Evolutionary conservation across 176 grass and related monocot species (phyloP), one percentile per base, ranked within the genome.

Genomic region (Eragrostis nindensis): DNA sequence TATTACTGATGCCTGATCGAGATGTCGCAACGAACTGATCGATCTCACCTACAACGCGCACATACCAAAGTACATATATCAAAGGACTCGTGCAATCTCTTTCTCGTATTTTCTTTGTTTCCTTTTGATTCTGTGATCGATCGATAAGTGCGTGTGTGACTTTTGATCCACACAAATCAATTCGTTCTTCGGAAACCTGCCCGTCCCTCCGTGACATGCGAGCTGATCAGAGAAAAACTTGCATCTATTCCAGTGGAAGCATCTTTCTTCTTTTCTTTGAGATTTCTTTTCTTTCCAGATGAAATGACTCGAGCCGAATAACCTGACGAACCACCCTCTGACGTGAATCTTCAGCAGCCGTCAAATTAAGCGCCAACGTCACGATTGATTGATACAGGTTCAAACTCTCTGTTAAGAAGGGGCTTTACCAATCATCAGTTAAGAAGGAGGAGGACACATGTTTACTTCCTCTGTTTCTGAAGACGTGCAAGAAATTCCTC

Each of bases 21-120:
- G 53, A 72, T 75, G 13, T 61, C 45, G 45, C 83, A 85, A 85
- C 83, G 83, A 52, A 79, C 56, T 32, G 18, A 26, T 30, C 41
- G 62, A 70, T 44, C 65, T 32, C 17, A 40, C 71, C 49, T 74
- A 73, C 30, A 55, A 55, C 52, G 7, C 62, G 29, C 62, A 64
- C 62, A 59, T n/a, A 6, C 55, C 32, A 36, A 14, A 9, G 3
- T 25, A 70, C 13, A 32, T 50, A 18, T 48, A 60, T 69, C 52
- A 57, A n/a, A 26, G 12, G 26, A 64, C 26, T 49, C 59, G n/a
- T 59, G 13, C 19, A n/a, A 15, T 29, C 14, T 12, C 27, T 80
- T 80, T 11, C 43, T 11, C 22, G 10, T 41, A 19, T 0, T 44
- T 15, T 39, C 8, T 66, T n/a, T 56, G 7, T 39, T 4, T 9